Base-by-base conservation (phyloP, 2,329 filamentous ascomycete genomes). In the Periconia digitata region DNA sequence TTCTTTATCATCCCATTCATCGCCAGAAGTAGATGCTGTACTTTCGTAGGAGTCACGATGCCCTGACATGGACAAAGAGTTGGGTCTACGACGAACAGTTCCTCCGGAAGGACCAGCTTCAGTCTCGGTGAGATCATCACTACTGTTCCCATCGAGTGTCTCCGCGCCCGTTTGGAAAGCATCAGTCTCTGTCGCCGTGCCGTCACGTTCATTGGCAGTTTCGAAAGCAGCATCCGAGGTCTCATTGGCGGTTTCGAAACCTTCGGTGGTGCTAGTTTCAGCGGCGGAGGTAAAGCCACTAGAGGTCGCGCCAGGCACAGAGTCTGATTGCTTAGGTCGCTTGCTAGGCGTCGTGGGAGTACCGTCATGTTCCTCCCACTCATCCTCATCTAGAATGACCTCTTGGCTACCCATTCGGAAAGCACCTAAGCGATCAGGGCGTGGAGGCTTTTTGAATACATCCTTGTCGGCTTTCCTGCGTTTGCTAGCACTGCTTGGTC, bases 131-230 rank as follows among this genome's bases (percentile, higher is more conserved):
- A 88, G 77, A 57, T 91, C 87, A 52, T 90, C 90, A 47, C 84
- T 87, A 63, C 86, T 91, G 15, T 90, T 88, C 60, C 79, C 79
- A 45, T 77, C 79, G 54, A 85, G 74, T 52, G 79, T 84, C 66
- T 97, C 94, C 15, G 85, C 83, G n/a, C 89, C 91, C 3, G 92
- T 96, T 69, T 95, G 89, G 82, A 97, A 97, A 54, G 90, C 90
- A 59, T 97, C 92, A 10, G 91, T 95, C 73, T 95, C 92, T 0
- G 90, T 96, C 12, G 78, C 82, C 7, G 76, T 80, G 46, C 64
- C 71, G 23, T 82, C 82, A 22, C 85, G 84, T 71, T 96, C 92
- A 62, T 95, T 89, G 20, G 85, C 85, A 37, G 85, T 88, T 66
- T 88, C 85, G 52, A 88, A 88, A 35, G 78, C 79, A 40, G 78